A percentile compares a stretch with the other conserved stretches of the same genome.
Conservation (phyloP, 176 grass and related monocot species). For the Oryza glumipatula region DNA sequence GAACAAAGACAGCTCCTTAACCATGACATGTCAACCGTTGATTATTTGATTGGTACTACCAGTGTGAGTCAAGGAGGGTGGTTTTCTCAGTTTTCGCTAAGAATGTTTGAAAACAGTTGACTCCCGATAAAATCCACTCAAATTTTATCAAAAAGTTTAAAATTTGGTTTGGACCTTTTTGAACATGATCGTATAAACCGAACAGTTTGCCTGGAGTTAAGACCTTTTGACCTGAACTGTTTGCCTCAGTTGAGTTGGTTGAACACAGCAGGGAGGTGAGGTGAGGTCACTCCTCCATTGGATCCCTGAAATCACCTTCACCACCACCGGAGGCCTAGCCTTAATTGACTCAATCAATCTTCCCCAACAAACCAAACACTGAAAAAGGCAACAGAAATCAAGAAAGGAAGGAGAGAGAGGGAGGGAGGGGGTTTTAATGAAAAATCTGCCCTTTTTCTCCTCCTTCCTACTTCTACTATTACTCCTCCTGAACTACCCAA, state of each 20-base stretch:
- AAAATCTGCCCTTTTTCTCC: slow-evolving; percentile 37
- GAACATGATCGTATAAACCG: no score
- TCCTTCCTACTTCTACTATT: neutral
- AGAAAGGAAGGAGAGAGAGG: slow-evolving; percentile 5
- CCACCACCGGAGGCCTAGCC: neutral
- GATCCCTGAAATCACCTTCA: neutral
- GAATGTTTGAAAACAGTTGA: no score
- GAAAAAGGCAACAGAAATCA: slow-evolving; percentile 13
- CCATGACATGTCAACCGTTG: neutral
- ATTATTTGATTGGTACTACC: neutral
- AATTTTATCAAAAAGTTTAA: no score
- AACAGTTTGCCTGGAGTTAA: no score
- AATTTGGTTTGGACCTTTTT: no score
- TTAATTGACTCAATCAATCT: slow-evolving; percentile 26
- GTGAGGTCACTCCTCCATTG: neutral
- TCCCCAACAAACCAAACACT: slow-evolving; percentile 18
- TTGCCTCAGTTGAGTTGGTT: no score
- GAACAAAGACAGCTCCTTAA: neutral
- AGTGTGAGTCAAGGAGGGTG: neutral
- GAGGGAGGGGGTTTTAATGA: neutral
- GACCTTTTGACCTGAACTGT: no score
- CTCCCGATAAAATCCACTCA: no score
- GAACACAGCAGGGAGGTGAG: no score
- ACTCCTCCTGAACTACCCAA: slow-evolving; percentile 33
- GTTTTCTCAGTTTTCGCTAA: no score